A percentile compares a stretch with the other conserved stretches of the same genome.
Evolutionary conservation across 345 rosid species (phyloP).

Genomic region (Hibiscus syriacus): DNA sequence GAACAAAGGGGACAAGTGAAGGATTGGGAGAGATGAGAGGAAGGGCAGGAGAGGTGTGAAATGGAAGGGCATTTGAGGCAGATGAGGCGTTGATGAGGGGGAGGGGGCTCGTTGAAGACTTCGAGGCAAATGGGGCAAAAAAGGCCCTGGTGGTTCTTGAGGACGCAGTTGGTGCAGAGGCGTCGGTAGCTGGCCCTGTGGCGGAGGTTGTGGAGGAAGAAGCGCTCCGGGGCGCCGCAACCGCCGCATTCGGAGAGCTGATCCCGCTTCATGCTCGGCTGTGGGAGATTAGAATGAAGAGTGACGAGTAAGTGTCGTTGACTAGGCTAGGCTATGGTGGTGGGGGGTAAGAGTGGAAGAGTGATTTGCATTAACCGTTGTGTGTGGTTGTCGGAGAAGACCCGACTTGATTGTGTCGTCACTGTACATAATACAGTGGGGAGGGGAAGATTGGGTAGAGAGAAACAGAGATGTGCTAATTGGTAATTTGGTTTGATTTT

Average conservation of each 20-base stretch:
- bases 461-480: background rate
- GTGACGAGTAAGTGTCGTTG: background rate
- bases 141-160: conserved; percentile 29
- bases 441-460: too few species aligned
- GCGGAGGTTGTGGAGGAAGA: conserved; percentile 33
- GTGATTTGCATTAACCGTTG: background rate
- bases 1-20: conserved; percentile 44
- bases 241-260: conserved; percentile 25
- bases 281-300: background rate
- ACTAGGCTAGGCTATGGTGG: too few species aligned
- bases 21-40: conserved; percentile 14
- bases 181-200: conserved; percentile 26
- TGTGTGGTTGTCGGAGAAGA: background rate
- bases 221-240: conserved; percentile 26
- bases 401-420: background rate
- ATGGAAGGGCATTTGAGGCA: conserved; percentile 44
- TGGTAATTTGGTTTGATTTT: background rate
- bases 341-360: background rate
- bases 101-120: conserved; percentile 16
- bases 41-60: conserved; percentile 33
- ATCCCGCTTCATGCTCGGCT: conserved; percentile 24
- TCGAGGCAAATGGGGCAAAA: conserved; percentile 51
- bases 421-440: background rate
- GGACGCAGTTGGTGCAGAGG: conserved; percentile 46
- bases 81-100: conserved; percentile 19